These are phyloP conservation scores for Acacia pycnantha DNA, from an alignment of 331 rosid species.

Conservation along the genomic window DNA sequence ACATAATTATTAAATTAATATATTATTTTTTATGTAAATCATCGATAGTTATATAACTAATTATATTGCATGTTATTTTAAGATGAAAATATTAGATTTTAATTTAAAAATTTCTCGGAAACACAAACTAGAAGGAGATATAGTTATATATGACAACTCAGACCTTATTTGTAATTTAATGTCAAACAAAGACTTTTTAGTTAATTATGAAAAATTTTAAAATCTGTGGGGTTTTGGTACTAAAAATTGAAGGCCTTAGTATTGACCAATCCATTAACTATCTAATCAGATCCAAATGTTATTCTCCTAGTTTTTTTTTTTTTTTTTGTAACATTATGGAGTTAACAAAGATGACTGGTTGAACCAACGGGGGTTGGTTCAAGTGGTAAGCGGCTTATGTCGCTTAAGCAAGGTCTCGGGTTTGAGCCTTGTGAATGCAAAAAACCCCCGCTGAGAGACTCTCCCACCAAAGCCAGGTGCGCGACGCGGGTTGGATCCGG, in stretches of 20 bases:
- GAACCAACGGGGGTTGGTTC: no score
- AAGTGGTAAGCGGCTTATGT: no score
- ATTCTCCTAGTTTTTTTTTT: neutral
- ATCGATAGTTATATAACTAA: neutral
- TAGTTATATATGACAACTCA: neutral
- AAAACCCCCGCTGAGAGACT: no score
- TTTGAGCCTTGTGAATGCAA: no score
- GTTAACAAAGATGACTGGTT: no score
- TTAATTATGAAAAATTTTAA: neutral
- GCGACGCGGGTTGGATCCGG: no score
- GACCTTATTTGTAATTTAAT: neutral
- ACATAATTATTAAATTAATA: no score
- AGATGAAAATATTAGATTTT: neutral
- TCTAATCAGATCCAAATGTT: neutral
- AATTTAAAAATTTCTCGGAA: neutral
- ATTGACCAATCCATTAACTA: neutral
- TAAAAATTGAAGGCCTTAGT: neutral
- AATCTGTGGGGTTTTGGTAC: neutral
- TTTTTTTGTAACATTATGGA: neutral
- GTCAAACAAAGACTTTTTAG: neutral
- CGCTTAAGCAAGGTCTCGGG: no score
- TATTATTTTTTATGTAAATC: no score
- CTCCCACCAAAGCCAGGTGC: no score
- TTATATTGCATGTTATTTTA: neutral
- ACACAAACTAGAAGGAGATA: neutral